A percentile compares a stretch with the other conserved stretches of the same genome.
These are phyloP conservation scores for Hippophae tibetana DNA, from an alignment of 306 rosid species.

Conservation along the genomic window DNA sequence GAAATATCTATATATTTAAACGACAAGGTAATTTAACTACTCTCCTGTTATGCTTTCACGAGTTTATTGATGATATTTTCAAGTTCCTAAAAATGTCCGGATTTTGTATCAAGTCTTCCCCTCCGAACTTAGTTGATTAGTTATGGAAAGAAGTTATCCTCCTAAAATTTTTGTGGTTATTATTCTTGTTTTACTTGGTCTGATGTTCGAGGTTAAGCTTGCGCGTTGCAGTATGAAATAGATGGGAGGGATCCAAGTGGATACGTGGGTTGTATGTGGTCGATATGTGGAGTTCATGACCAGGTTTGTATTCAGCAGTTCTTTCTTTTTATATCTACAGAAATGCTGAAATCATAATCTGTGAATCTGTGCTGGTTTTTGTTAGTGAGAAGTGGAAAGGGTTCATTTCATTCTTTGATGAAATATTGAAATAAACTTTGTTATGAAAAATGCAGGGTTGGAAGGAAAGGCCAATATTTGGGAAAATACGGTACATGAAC, in stretches of 20 bases:
- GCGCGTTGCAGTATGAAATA: constrained; percentile 55
- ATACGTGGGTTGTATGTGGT: constrained; percentile 95
- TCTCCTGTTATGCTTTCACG: neutral
- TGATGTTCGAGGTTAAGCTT: constrained; percentile 9
- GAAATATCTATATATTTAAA: constrained; percentile 63
- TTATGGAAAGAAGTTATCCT: no score
- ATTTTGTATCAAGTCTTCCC: no score
- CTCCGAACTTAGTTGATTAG: no score
- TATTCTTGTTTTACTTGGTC: neutral
- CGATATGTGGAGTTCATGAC: constrained; percentile 87
- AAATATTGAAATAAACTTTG: neutral
- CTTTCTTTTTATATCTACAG: neutral
- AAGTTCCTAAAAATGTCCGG: neutral
- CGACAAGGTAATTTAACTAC: constrained; percentile 47
- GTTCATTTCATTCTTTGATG: neutral
- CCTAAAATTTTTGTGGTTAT: no score
- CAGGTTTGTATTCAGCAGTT: constrained; percentile 44
- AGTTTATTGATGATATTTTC: neutral
- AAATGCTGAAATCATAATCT: no score
- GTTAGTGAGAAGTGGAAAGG: no score
- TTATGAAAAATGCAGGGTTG: constrained; percentile 54
- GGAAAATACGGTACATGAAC: constrained; percentile 92
- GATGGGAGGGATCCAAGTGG: constrained; percentile 97
- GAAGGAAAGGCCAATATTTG: constrained; percentile 72
- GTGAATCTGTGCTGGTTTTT: no score